Percentiles rank a stretch among this genome's conserved stretches.
Evolutionary conservation across 2,329 filamentous ascomycete species (phyloP).

Genomic region (Diaporthe sp.): DNA sequence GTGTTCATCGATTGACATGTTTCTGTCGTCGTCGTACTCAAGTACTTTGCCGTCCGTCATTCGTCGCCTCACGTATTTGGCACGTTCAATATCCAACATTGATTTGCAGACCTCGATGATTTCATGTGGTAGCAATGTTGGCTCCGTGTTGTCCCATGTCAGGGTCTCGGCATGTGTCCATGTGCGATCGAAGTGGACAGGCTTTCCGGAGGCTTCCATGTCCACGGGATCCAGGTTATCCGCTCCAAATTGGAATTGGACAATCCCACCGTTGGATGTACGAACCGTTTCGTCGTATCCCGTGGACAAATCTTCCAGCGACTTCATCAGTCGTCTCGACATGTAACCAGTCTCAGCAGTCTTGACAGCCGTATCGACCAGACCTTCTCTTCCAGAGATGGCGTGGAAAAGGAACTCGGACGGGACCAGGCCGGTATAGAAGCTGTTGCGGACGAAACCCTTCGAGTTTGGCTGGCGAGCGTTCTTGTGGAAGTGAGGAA

Average conservation of each 20-base stretch:
- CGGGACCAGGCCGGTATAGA: slow-evolving; percentile 91
- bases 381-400: slow-evolving; percentile 97
- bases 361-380: slow-evolving; percentile 99
- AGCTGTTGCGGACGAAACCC: slow-evolving; percentile 97
- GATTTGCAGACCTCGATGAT: slow-evolving; percentile 78
- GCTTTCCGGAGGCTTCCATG: slow-evolving; percentile 95
- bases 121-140: slow-evolving; percentile 79
- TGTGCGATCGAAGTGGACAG: slow-evolving; percentile 92
- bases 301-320: slow-evolving; percentile 91
- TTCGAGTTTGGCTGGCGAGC: slow-evolving; percentile 93
- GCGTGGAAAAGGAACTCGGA: slow-evolving; percentile 98
- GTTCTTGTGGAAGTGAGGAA: slow-evolving; percentile 97
- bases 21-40: slow-evolving; percentile 77
- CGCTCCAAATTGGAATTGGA: slow-evolving; percentile 98
- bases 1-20: slow-evolving; percentile 80
- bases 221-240: slow-evolving; percentile 96
- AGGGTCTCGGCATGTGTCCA: slow-evolving; percentile 84
- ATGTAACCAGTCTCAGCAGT: slow-evolving; percentile 99
- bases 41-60: slow-evolving; percentile 74
- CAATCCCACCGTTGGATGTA: slow-evolving; percentile 88
- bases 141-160: slow-evolving; percentile 85
- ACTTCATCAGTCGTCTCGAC: slow-evolving; percentile 98
- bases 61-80: slow-evolving; percentile 72
- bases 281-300: slow-evolving; percentile 96
- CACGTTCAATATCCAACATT: slow-evolving; percentile 77